phyloP scores from a whole-genome alignment of 1,284 basidiomycete species.

The Coniferiporia weirii region DNA sequence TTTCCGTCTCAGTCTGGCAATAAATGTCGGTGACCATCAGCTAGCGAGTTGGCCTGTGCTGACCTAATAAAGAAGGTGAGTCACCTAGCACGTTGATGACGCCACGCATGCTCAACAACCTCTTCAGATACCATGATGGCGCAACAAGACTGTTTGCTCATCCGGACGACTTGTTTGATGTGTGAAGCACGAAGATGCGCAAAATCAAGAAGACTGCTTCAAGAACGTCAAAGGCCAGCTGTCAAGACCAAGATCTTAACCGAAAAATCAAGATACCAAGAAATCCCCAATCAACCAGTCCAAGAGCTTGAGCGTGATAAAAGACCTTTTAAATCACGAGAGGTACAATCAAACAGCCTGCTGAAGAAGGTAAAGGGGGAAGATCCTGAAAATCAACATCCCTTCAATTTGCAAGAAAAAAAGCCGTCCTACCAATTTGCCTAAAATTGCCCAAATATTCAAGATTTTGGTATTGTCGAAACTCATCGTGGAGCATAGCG shows the following conservation, averaged over 20 bases:
- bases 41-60: neutral
- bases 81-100: neutral
- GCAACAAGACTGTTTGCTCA: neutral
- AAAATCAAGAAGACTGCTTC: neutral
- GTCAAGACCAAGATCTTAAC: neutral
- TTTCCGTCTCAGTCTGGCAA: neutral
- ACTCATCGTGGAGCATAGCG: neutral
- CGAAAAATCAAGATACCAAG: neutral
- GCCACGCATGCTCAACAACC: neutral
- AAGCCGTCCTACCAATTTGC: neutral
- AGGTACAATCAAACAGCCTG: neutral
- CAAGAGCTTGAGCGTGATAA: neutral
- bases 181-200: neutral
- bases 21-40: neutral
- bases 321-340: neutral
- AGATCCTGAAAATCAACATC: neutral
- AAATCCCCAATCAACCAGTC: neutral
- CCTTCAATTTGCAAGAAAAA: neutral
- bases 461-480: neutral
- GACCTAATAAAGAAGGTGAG: slow-evolving; percentile 10
- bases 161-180: neutral
- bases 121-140: slow-evolving; percentile 5
- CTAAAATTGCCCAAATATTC: neutral
- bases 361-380: neutral
- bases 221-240: neutral